Base-by-base conservation (phyloP, 139 green algal species). In the Marvania coccoides region DNA sequence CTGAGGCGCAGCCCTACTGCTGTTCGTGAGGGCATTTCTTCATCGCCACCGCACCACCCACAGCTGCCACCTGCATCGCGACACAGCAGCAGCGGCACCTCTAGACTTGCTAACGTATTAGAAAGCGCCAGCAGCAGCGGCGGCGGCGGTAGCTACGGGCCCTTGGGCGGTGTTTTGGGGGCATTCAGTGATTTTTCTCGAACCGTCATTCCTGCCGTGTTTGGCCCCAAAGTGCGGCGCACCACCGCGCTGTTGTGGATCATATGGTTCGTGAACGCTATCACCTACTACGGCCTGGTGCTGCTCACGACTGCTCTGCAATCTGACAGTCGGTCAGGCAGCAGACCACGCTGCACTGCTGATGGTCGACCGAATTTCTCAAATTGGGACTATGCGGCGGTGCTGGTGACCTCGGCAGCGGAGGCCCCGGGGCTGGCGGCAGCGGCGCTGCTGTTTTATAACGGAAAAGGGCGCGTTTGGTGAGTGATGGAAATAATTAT, bases 281-380 rank as follows among this genome's bases (percentile, higher is more conserved):
- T 92, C 42, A 73, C 65, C 2, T 91, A 91, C 69, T 94, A 95
- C 56, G 88, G 88, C 12, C 30, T 91, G 13, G 88, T 95, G 26
- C 68, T 93, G 28, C 72, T 95, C 4, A 87, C 79, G 2, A 87
- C 80, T 0, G 61, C 78, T 47, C 71, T 90, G 33, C 80, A 87
- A 15, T 55, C 69, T 1, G 71, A 65, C 23, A 6, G 19, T 51
- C 42, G 42, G 19, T 28, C 19, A 28, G 42, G 42, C 19, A 24
- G 14, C 12, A 12, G 24, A 10, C 5, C 23, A 23, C 57, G 26
- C 12, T 65, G 54, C 67, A 79, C 64, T 40, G 23, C 47, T 2
- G 8, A 63, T 12, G 71, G 58, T 5, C 26, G n/a, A 0, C 51
- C 71, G 37, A 68, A 69, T 39, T 51, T 80, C 7, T 24, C n/a